Conservation (phyloP, 352 stramenopile genomes). For the Phytophthora pinifolia region DNA sequence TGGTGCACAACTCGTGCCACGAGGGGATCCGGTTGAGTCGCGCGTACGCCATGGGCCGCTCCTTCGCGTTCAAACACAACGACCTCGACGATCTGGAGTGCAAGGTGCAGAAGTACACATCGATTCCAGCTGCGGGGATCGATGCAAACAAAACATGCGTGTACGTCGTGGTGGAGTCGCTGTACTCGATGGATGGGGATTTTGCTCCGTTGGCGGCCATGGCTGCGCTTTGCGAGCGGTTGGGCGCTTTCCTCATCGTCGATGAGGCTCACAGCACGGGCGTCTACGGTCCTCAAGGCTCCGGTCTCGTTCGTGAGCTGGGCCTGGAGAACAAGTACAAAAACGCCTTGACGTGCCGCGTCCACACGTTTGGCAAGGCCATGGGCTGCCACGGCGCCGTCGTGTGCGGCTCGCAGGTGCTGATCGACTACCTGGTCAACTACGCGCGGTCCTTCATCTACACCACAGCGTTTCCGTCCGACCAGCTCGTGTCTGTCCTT, state of each 20-base stretch:
- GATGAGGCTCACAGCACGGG: slow-evolving; percentile 97
- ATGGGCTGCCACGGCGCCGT: slow-evolving; percentile 95
- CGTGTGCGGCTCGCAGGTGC: slow-evolving; percentile 86
- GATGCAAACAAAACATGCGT: slow-evolving; percentile 47
- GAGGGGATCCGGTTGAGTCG: slow-evolving; percentile 92
- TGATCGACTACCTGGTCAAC: slow-evolving; percentile 96
- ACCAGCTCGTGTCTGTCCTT: slow-evolving; percentile 91
- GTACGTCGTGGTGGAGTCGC: slow-evolving; percentile 96
- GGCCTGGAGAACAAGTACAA: slow-evolving; percentile 77
- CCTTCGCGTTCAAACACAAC: slow-evolving; percentile 85
- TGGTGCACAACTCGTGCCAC: slow-evolving; percentile 96
- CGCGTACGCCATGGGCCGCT: slow-evolving; percentile 43
- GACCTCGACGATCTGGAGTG: slow-evolving; percentile 66
- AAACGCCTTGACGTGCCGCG: slow-evolving; percentile 67
- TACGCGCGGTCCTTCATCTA: slow-evolving; percentile 98
- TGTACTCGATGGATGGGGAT: slow-evolving; percentile 99
- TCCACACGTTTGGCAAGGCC: slow-evolving; percentile 98
- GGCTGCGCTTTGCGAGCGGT: slow-evolving; percentile 68
- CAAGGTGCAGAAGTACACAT: slow-evolving; percentile 52
- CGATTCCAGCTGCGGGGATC: slow-evolving; percentile 1
- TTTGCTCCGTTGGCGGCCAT: slow-evolving; percentile 91
- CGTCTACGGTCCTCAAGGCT: slow-evolving; percentile 83
- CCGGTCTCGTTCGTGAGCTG: slow-evolving; percentile 64
- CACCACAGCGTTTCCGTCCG: slow-evolving; percentile 92
- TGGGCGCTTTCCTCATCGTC: slow-evolving; percentile 91